Percentiles rank a stretch among this genome's conserved stretches.
These are phyloP conservation scores for Ilyonectria destructans DNA, from an alignment of 2,329 filamentous ascomycete genomes.

Conservation along the genomic window DNA sequence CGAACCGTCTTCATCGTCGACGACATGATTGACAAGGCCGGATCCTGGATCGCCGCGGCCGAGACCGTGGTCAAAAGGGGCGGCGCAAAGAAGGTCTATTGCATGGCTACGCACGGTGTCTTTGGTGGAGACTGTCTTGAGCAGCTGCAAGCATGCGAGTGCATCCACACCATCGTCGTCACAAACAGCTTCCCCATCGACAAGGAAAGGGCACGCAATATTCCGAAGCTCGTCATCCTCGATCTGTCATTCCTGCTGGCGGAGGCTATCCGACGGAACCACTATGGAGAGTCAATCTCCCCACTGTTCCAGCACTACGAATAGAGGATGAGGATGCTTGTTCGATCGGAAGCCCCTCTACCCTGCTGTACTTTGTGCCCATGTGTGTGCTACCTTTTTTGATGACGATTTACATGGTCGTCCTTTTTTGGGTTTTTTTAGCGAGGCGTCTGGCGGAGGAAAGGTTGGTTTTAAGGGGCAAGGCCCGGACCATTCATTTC, in stretches of 20 bases:
- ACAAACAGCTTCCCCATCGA: conserved; percentile 98
- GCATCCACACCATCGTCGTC: conserved; percentile 94
- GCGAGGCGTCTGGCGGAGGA: conserved; percentile 57
- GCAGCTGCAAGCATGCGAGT: conserved; percentile 92
- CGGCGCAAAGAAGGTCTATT: conserved; percentile 93
- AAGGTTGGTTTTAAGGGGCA: conserved; percentile 38
- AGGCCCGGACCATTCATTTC: conserved; percentile 37
- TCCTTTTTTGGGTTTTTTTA: conserved; percentile 47
- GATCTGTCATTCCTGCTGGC: conserved; percentile 90
- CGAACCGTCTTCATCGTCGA: conserved; percentile 95
- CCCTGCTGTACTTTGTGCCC: conserved; percentile 18
- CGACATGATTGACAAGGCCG: conserved; percentile 98
- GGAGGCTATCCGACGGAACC: conserved; percentile 95
- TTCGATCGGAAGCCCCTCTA: background rate
- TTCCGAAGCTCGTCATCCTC: conserved; percentile 89
- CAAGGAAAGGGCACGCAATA: conserved; percentile 78
- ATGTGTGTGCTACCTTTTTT: conserved; percentile 28
- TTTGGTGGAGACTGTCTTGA: conserved; percentile 93
- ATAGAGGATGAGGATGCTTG: conserved; percentile 53
- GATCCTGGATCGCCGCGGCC: conserved; percentile 96
- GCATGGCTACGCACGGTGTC: conserved; percentile 96
- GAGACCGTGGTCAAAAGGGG: conserved; percentile 97
- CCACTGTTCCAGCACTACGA: conserved; percentile 80
- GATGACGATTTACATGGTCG: conserved; percentile 40
- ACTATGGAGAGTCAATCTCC: conserved; percentile 91